Evolutionary conservation across 2,329 filamentous ascomycete species (phyloP), one percentile per base, ranked within the genome.

Genomic region (Didymella lethalis): DNA sequence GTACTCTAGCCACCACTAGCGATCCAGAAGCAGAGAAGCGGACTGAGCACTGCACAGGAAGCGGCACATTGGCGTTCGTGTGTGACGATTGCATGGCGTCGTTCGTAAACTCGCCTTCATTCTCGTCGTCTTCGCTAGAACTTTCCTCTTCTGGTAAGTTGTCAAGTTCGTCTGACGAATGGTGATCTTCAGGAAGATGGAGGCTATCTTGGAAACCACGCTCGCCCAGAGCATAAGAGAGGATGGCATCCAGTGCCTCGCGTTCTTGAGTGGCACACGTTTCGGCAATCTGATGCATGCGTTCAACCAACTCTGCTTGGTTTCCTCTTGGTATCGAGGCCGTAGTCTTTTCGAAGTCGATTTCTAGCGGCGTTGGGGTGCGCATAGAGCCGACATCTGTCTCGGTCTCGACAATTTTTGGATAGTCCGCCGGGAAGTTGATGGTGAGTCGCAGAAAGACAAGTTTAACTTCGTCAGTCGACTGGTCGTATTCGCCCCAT

Each of bases 81-180:
- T 85, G 85, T 26, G 83, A 78, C 10, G 81, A 79, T 46, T 81
- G 80, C 62, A 86, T 79, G 20, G 83, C 75, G 56, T 84, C 83
- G 57, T 83, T 80, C 28, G 71, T 75, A 23, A 70, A 72, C 45
- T 73, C 72, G 43, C 72, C 71, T 32, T 92, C 90, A 57, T 78
- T 79, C 47, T 93, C 91, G 64, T 93, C 91, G 60, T 92, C 90
- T 62, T 92, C 90, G 68, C 91, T 96, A 3, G 92, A 97, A 65
- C 91, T 94, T 64, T 95, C 92, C 57, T 91, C 90, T 29, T 63
- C 72, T 7, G 64, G 65, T 29, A 70, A 34, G 20, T 64, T 63
- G 77, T 80, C 36, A 28, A 68, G 40, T 32, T 70, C 68, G 55
- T 77, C 76, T 53, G 64, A 50, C 86, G 54, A 86, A 7, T 90